Conservation (phyloP, 257 asterid species). For the Gynochthodes officinalis region DNA sequence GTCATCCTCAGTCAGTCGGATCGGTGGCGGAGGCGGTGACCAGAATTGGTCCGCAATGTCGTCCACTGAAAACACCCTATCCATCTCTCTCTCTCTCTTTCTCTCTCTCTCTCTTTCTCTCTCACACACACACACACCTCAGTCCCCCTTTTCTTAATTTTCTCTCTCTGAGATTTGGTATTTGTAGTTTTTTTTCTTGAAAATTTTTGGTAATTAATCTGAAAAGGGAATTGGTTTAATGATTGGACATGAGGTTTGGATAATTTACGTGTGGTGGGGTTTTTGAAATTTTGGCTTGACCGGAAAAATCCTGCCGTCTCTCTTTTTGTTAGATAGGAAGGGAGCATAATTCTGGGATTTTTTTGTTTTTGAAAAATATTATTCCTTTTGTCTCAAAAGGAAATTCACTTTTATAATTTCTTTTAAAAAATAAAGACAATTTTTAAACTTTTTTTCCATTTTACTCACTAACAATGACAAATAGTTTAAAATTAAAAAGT, state of each 20-base stretch:
- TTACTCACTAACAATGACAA: no score
- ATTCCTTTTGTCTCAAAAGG: no score
- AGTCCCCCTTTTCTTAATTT: neutral
- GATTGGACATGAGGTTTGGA: neutral
- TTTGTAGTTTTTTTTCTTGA: neutral
- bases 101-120: neutral
- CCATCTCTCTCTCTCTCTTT: conserved; percentile 34
- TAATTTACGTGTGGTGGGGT: conserved; percentile 7
- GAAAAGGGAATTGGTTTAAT: neutral
- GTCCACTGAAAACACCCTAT: conserved; percentile 69
- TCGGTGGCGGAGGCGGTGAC: conserved; percentile 54
- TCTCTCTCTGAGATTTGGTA: neutral
- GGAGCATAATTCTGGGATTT: neutral
- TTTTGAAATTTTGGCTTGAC: neutral
- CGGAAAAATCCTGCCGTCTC: neutral
- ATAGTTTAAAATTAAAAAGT: no score
- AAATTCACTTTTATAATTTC: no score
- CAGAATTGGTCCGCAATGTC: conserved; percentile 66
- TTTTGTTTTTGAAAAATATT: neutral
- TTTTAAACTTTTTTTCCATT: no score
- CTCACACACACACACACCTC: neutral
- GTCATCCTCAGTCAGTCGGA: conserved; percentile 29
- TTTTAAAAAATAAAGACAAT: no score
- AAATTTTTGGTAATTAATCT: neutral
- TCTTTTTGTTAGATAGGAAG: neutral